Evolutionary conservation across 805 yeast species (phyloP).

Genomic region (Ogataea ganodermae): DNA sequence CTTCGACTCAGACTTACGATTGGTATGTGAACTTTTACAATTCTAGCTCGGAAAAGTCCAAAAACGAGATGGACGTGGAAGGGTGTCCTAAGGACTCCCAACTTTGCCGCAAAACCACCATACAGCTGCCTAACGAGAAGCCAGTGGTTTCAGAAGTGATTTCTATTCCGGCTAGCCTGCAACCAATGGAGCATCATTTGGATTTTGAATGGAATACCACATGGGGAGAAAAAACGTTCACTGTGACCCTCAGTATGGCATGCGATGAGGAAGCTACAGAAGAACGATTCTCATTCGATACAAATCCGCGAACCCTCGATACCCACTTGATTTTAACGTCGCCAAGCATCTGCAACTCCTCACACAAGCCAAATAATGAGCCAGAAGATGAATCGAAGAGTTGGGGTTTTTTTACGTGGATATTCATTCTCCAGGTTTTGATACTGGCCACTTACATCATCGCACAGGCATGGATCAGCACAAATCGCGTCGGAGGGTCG

Average conservation of each 20-base stretch:
- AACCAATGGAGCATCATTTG: too few relatives aligned
- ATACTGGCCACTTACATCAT: constrained; percentile 70
- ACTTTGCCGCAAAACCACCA: constrained; percentile 71
- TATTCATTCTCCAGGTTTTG: constrained; percentile 73
- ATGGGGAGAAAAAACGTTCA: too few relatives aligned
- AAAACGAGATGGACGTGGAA: constrained; percentile 36
- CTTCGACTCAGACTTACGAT: constrained; percentile 60
- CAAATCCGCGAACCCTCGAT: constrained; percentile 37
- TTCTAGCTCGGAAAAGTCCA: constrained; percentile 38
- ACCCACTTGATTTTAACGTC: too few relatives aligned
- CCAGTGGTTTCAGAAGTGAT: constrained; percentile 61
- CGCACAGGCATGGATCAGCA: constrained; percentile 72
- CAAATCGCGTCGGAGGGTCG: constrained; percentile 63
- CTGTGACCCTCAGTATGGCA: too few relatives aligned
- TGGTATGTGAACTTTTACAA: constrained; percentile 80
- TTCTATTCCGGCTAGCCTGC: constrained; percentile 50
- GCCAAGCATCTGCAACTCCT: constrained; percentile 40
- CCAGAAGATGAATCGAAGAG: constrained; percentile 44
- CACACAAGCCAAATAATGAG: constrained; percentile 27
- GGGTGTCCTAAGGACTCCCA: constrained; percentile 73
- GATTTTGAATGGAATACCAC: too few relatives aligned
- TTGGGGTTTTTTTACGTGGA: constrained; percentile 84
- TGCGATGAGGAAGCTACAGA: too few relatives aligned
- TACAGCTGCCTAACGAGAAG: constrained; percentile 51
- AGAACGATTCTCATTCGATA: too few relatives aligned